Evolutionary conservation across 1,284 basidiomycete genomes (phyloP), one percentile per base, ranked within the genome.

Genomic region (Microbotryomycetes sp.): DNA sequence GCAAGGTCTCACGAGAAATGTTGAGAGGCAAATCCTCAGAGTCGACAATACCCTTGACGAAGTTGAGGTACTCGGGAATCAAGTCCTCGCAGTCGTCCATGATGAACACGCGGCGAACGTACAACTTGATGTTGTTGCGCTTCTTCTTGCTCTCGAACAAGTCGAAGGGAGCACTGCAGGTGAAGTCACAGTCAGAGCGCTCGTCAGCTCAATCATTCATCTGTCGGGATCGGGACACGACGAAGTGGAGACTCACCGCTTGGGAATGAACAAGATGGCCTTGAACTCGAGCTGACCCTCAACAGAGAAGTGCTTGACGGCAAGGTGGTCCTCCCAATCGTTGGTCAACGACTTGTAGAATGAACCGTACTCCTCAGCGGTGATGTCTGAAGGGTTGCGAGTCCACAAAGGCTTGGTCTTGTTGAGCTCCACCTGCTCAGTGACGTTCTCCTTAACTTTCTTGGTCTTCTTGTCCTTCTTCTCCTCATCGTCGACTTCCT

Each of bases 141-240:
- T 98, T 98, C 89, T 98, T 98, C 89, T 99, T 98, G 72, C 89
- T 90, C 83, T 98, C 96, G 80, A 99, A 99, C 78, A 98, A 87
- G 76, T 99, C 96, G 79, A 98, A 98, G 60, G 94, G 92, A 50
- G 92, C 92, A 68, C 90, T 91, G 59, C 15, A 25, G 0, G 57
- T 49, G 63, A 23, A 23, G 7, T 7, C 53, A 25, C 48, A 14
- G 31, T 75, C 52, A 77, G 59, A 46, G 0, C 0, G 25, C 2
- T 22, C n/a, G n/a, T n/a, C n/a, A n/a, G n/a, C 28, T 19, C 16
- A 2, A 52, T 52, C n/a, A 36, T 16, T n/a, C n/a, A n/a, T n/a
- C n/a, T 15, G 32, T 9, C 12, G 9, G 15, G 1, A 9, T 15
- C 1, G 28, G 16, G 6, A 28, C 19, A 31, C 15, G 2, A 23